Evolutionary conservation across 805 yeast genomes (phyloP).

Genomic region (Priceomyces fermenticarens): DNA sequence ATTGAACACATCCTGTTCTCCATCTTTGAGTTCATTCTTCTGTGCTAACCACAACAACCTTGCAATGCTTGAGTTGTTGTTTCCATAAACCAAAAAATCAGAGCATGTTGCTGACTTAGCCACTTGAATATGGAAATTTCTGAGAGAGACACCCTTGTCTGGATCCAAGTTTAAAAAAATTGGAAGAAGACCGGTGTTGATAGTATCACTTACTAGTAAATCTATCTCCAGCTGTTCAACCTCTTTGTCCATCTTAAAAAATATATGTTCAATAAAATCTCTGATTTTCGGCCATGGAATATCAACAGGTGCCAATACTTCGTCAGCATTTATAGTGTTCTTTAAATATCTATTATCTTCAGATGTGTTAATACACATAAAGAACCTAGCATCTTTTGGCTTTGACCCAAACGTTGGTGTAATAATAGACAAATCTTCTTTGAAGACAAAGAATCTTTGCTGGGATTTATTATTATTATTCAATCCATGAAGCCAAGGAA

Average conservation of each 20-base stretch:
- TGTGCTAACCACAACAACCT: slow-evolving; percentile 40
- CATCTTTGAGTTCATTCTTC: slow-evolving; percentile 16
- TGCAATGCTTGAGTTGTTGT: slow-evolving; percentile 18
- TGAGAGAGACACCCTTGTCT: slow-evolving; percentile 65
- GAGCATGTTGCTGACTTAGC: slow-evolving; percentile 74
- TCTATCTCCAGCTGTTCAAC: slow-evolving; percentile 13
- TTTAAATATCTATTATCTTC: slow-evolving; percentile 29
- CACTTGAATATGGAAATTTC: slow-evolving; percentile 85
- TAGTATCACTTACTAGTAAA: slow-evolving; percentile 40
- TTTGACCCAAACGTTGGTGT: slow-evolving; percentile 6
- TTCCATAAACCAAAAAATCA: slow-evolving; percentile 66
- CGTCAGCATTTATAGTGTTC: slow-evolving; percentile 53
- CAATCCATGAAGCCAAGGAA: slow-evolving; percentile 90
- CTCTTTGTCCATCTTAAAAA: slow-evolving; percentile 10
- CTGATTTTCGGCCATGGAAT: slow-evolving; percentile 35
- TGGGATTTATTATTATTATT: slow-evolving; percentile 56
- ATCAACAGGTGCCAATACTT: slow-evolving; percentile 50
- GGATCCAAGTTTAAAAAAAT: slow-evolving; percentile 63
- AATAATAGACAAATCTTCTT: slow-evolving; percentile 1
- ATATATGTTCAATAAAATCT: slow-evolving; percentile 17
- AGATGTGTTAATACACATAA: slow-evolving; percentile 33
- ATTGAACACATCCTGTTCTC: slow-evolving; percentile 10
- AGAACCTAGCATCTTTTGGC: slow-evolving; percentile 32
- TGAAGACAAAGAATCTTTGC: slow-evolving; percentile 39
- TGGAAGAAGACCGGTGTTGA: slow-evolving; percentile 44